Conservation (phyloP, 176 grass and related monocot genomes). For the Cenchrus purpureus region DNA sequence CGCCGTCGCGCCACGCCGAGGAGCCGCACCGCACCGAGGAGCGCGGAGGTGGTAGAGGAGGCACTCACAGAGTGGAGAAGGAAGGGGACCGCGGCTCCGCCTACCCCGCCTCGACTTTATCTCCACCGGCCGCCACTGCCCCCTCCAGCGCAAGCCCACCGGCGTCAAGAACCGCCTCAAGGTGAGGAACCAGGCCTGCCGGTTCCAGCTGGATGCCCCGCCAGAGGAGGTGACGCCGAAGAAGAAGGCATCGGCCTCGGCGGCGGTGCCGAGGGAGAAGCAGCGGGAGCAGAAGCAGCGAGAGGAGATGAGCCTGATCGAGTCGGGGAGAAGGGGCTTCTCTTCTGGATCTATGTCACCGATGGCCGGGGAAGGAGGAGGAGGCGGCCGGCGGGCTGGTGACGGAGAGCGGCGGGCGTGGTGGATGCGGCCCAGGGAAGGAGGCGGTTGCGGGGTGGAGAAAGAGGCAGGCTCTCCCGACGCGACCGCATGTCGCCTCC, state of each 20-base stretch:
- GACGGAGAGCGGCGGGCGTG: too few relatives aligned
- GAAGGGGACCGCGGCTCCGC: too few relatives aligned
- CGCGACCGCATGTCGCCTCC: too few relatives aligned
- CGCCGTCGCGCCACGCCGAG: too few relatives aligned
- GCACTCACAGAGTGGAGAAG: too few relatives aligned
- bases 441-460: too few relatives aligned
- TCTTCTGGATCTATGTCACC: conserved; percentile 65
- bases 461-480: too few relatives aligned
- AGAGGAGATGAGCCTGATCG: conserved; percentile 76
- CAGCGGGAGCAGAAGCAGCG: conserved; percentile 52
- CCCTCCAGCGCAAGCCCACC: conserved; percentile 21
- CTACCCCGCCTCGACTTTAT: not conserved
- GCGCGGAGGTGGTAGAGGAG: too few relatives aligned
- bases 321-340: conserved; percentile 88
- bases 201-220: conserved; percentile 24
- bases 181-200: conserved; percentile 53
- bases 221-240: conserved; percentile 29
- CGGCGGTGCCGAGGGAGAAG: conserved; percentile 33
- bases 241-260: conserved; percentile 16
- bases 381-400: too few relatives aligned
- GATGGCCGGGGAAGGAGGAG: too few relatives aligned
- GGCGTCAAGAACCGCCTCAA: conserved; percentile 56
- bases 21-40: too few relatives aligned
- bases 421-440: too few relatives aligned
- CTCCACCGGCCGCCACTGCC: not conserved